Evolutionary conservation across 768 basidiomycete species (phyloP).

Genomic region (Suillus decipiens): DNA sequence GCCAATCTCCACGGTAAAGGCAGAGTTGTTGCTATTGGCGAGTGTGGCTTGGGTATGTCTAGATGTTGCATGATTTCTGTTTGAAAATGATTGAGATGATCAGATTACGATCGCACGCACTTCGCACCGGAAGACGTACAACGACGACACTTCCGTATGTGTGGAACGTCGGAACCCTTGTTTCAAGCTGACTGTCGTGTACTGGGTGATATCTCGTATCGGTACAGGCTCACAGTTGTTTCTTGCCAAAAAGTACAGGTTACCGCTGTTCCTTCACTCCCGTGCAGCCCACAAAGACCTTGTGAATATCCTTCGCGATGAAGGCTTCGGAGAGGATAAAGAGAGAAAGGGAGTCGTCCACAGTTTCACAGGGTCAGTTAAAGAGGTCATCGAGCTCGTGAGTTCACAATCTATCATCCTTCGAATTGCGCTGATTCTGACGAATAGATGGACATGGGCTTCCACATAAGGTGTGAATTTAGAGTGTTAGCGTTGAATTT

Average conservation of each 20-base stretch:
- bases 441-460: conserved; percentile 69
- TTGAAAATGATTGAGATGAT: neutral
- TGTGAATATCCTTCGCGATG: conserved; percentile 61
- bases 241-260: conserved; percentile 67
- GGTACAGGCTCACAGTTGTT: conserved; percentile 52
- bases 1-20: conserved; percentile 52
- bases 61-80: neutral
- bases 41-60: conserved; percentile 70
- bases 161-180: neutral
- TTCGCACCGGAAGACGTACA: conserved; percentile 64
- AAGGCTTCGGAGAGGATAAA: conserved; percentile 61
- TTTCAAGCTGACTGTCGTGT: conserved; percentile 1
- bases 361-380: conserved; percentile 70
- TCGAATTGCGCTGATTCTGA: conserved; percentile 3
- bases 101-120: conserved; percentile 78
- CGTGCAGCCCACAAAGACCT: conserved; percentile 76
- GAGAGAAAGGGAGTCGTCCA: conserved; percentile 78
- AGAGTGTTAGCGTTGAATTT: neutral
- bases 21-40: conserved; percentile 71
- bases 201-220: neutral
- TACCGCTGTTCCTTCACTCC: conserved; percentile 83
- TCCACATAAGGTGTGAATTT: conserved; percentile 54
- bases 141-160: conserved; percentile 61
- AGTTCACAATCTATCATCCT: conserved; percentile 21
- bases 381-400: conserved; percentile 68